These are phyloP conservation scores for Colletotrichum truncatum DNA, from an alignment of 2,329 filamentous ascomycete genomes.

Conservation along the genomic window DNA sequence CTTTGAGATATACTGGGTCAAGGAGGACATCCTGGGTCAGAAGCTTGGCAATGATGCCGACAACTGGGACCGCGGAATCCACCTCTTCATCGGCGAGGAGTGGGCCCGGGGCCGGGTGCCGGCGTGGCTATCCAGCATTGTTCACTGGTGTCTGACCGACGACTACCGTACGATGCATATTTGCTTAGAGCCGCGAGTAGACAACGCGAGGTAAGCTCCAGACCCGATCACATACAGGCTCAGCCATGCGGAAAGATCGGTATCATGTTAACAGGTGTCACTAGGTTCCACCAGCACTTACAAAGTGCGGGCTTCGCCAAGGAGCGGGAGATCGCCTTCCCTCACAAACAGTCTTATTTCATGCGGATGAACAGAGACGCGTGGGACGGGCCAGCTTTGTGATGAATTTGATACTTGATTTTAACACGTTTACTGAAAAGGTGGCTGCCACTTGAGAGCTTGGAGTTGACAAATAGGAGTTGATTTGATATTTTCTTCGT, in stretches of 20 bases:
- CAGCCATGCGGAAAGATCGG: no score
- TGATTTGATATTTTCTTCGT: background rate
- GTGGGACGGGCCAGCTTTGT: constrained; percentile 77
- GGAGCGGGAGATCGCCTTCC: constrained; percentile 85
- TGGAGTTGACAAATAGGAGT: background rate
- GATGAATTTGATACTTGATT: constrained; percentile 19
- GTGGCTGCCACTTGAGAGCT: background rate
- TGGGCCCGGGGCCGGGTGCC: constrained; percentile 87
- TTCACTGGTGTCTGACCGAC: constrained; percentile 84
- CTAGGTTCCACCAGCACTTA: constrained; percentile 65
- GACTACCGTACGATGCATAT: constrained; percentile 86
- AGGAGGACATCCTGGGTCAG: constrained; percentile 83
- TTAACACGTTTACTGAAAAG: background rate
- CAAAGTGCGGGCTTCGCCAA: constrained; percentile 82
- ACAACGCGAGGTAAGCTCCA: constrained; percentile 84
- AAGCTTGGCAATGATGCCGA: constrained; percentile 72
- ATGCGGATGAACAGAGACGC: constrained; percentile 82
- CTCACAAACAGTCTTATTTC: constrained; percentile 91
- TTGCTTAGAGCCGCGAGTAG: constrained; percentile 88
- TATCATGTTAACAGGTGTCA: background rate
- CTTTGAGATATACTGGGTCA: constrained; percentile 98
- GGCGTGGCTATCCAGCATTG: constrained; percentile 83
- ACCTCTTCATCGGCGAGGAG: constrained; percentile 90
- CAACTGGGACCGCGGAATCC: constrained; percentile 89
- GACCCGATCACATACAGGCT: no score